A percentile compares a stretch with the other conserved stretches of the same genome.
Evolutionary conservation across 164 flowering plant species (phyloP).

Genomic region (Macadamia integrifolia): DNA sequence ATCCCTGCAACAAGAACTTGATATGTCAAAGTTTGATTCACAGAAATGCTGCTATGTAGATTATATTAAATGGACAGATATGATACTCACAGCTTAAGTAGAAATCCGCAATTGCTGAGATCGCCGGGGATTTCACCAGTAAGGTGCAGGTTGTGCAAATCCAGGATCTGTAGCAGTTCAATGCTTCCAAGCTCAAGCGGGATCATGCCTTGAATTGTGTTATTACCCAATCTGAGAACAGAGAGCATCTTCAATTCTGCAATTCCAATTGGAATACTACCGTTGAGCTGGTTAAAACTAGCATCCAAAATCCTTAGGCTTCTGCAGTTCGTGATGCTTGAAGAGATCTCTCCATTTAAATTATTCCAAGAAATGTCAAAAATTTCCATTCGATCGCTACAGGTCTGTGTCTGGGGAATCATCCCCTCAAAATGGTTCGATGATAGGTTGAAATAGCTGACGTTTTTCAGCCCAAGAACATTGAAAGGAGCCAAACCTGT

Average conservation of each 20-base stretch:
- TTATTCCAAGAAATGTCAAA: conserved; percentile 68
- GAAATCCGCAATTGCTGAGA: conserved; percentile 67
- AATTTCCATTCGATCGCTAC: conserved; percentile 42
- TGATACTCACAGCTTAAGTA: conserved; percentile 80
- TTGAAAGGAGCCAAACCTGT: conserved; percentile 60
- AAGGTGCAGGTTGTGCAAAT: conserved; percentile 72
- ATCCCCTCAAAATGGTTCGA: conserved; percentile 58
- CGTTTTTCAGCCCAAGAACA: conserved; percentile 42
- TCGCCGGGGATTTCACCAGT: conserved; percentile 57
- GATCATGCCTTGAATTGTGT: conserved; percentile 57
- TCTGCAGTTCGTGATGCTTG: conserved; percentile 49
- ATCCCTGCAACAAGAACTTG: conserved; percentile 63
- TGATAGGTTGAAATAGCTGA: conserved; percentile 68
- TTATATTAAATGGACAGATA: conserved; percentile 6
- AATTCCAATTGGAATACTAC: conserved; percentile 49
- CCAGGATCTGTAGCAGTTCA: conserved; percentile 65
- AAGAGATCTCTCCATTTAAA: conserved; percentile 57
- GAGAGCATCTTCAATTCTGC: conserved; percentile 40
- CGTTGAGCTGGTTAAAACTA: conserved; percentile 57
- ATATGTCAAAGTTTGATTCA: conserved; percentile 14
- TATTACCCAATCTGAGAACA: conserved; percentile 58
- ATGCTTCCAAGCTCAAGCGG: conserved; percentile 60
- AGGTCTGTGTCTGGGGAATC: conserved; percentile 38
- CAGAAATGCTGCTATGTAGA: conserved; percentile 19
- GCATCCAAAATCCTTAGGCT: conserved; percentile 55